A percentile compares a stretch with the other conserved stretches of the same genome.
These are phyloP conservation scores for Trichoderma aggressivum DNA, from an alignment of 2,329 filamentous ascomycete species.

Conservation along the genomic window DNA sequence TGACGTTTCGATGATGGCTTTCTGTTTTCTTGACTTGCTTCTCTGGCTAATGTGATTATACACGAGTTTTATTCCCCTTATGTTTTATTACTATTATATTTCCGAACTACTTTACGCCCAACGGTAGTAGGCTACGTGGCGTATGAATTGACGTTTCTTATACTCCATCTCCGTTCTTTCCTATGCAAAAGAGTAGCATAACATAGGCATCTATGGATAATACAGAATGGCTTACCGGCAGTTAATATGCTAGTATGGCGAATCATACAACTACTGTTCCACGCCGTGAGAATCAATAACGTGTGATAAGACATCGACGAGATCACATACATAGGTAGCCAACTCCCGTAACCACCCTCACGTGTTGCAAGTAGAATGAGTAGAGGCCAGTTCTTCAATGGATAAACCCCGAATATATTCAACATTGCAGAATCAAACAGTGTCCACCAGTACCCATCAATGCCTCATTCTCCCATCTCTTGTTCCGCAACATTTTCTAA, in stretches of 20 bases:
- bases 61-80: background rate
- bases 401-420: background rate
- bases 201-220: background rate
- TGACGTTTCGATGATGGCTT: conserved; percentile 15
- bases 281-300: background rate
- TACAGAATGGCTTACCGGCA: background rate
- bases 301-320: background rate
- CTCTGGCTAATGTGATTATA: background rate
- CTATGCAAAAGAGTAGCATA: background rate
- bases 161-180: background rate
- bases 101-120: background rate
- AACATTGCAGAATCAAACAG: background rate
- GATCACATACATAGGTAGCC: background rate
- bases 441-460: background rate
- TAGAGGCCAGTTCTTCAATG: background rate
- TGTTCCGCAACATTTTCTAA: background rate
- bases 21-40: background rate
- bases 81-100: background rate
- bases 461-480: background rate
- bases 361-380: background rate
- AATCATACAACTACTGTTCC: background rate
- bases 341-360: background rate
- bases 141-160: background rate
- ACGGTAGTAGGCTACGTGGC: background rate
- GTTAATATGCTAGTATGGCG: background rate